Conservation (phyloP, 306 rosid species). For the Purshia tridentata region DNA sequence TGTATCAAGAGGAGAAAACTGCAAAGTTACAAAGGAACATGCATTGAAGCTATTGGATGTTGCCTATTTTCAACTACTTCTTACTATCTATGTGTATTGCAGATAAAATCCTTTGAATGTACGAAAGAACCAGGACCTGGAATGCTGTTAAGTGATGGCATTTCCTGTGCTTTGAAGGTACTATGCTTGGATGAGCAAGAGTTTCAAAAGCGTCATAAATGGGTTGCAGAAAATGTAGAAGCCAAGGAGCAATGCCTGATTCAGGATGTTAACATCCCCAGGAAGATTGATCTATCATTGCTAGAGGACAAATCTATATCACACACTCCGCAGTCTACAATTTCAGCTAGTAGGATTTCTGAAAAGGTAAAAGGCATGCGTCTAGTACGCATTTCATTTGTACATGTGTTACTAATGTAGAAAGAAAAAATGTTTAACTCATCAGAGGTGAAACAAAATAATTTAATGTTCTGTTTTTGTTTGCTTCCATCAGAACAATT, state of each 20-base stretch:
- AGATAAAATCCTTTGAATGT: slow-evolving; percentile 59
- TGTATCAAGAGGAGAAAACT: background rate
- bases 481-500: slow-evolving; percentile 38
- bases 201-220: slow-evolving; percentile 33
- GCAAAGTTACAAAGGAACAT: background rate
- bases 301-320: slow-evolving; percentile 26
- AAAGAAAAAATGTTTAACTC: slow-evolving; percentile 5
- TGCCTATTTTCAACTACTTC: slow-evolving; percentile 22
- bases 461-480: slow-evolving; percentile 18
- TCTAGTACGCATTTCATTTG: background rate
- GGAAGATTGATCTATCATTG: slow-evolving; percentile 36
- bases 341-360: slow-evolving; percentile 31
- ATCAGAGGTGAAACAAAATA: background rate
- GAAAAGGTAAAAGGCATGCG: slow-evolving; percentile 43
- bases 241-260: slow-evolving; percentile 57
- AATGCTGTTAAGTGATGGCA: slow-evolving; percentile 47
- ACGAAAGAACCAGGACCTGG: slow-evolving; percentile 52
- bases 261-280: slow-evolving; percentile 40
- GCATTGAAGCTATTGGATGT: slow-evolving; percentile 6
- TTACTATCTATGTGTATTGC: slow-evolving; percentile 41
- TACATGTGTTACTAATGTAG: background rate
- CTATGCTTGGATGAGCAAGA: slow-evolving; percentile 48
- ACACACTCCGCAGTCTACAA: slow-evolving; percentile 28
- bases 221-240: slow-evolving; percentile 41
- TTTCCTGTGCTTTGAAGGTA: slow-evolving; percentile 42